Percentiles rank a stretch among this genome's conserved stretches.
Evolutionary conservation across 192 early-diverging fungal genomes (phyloP).

Genomic region (Coemansia sp.): DNA sequence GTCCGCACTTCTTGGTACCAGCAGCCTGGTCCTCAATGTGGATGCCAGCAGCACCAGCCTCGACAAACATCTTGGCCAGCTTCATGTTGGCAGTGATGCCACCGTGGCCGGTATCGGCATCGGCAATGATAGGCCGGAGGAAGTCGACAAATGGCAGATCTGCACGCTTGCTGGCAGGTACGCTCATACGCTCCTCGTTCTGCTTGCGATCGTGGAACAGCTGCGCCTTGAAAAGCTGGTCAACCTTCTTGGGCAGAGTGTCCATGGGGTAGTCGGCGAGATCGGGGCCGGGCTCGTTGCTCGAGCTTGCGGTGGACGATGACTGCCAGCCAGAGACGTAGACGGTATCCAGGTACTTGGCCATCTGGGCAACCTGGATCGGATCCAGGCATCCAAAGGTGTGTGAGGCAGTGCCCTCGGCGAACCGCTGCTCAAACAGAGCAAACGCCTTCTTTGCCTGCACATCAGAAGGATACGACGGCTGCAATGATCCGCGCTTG

Average conservation of each 20-base stretch:
- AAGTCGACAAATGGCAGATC: slow-evolving; percentile 79
- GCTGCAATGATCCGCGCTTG: slow-evolving; percentile 82
- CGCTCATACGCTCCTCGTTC: slow-evolving; percentile 79
- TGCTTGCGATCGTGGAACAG: slow-evolving; percentile 97
- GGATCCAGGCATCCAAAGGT: slow-evolving; percentile 96
- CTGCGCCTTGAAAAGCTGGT: slow-evolving; percentile 97
- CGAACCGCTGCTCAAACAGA: slow-evolving; percentile 75
- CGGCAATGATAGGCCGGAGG: slow-evolving; percentile 93
- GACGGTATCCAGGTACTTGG: slow-evolving; percentile 93
- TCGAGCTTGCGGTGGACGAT: slow-evolving; percentile 90
- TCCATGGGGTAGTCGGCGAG: slow-evolving; percentile 99
- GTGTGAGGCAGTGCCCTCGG: slow-evolving; percentile 76
- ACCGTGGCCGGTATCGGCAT: slow-evolving; percentile 97
- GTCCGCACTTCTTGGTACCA: slow-evolving; percentile 98
- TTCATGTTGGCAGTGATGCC: slow-evolving; percentile 98
- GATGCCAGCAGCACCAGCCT: slow-evolving; percentile 94
- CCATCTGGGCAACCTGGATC: slow-evolving; percentile 95
- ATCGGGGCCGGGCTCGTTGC: slow-evolving; percentile 97
- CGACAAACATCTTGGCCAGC: slow-evolving; percentile 96
- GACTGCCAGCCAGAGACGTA: slow-evolving; percentile 99
- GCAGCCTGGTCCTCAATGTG: slow-evolving; percentile 93
- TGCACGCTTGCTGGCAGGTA: slow-evolving; percentile 66
- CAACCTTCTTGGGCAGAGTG: slow-evolving; percentile 97
- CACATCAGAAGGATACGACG: slow-evolving; percentile 75
- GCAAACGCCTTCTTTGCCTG: slow-evolving; percentile 95